phyloP scores from a whole-genome alignment of 192 early-diverging fungal genomes.

The Entomortierella lignicola region DNA sequence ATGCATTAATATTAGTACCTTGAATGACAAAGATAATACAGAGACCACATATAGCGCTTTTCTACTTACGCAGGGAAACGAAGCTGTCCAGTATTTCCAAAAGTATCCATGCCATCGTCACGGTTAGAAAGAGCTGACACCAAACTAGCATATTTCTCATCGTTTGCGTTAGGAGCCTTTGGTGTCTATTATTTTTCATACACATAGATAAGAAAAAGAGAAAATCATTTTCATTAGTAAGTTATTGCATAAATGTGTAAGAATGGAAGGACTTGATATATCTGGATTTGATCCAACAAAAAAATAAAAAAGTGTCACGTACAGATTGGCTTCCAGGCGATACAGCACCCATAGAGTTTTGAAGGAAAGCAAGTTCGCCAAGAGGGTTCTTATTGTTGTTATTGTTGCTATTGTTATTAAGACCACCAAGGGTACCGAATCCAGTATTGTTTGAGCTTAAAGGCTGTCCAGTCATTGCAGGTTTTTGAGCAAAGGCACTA shows the following conservation, averaged over 20 bases:
- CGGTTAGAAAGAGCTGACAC: constrained; percentile 34
- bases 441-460: constrained; percentile 10
- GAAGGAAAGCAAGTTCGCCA: constrained; percentile 40
- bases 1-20: background rate
- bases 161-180: constrained; percentile 22
- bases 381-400: constrained; percentile 31
- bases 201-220: background rate
- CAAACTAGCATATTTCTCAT: constrained; percentile 48
- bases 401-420: constrained; percentile 25
- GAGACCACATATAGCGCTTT: too few species aligned
- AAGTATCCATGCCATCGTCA: constrained; percentile 68
- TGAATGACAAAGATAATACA: background rate
- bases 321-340: constrained; percentile 26
- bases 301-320: constrained; percentile 5
- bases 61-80: constrained; percentile 53
- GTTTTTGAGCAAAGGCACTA: constrained; percentile 43
- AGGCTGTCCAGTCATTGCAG: constrained; percentile 30
- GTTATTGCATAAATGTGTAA: too few species aligned
- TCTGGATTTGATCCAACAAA: too few species aligned
- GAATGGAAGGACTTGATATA: too few species aligned
- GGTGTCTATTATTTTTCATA: background rate
- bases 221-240: background rate
- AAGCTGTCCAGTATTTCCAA: constrained; percentile 51
- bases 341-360: constrained; percentile 21
- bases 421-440: constrained; percentile 9